phyloP scores from a whole-genome alignment of 257 asterid genomes.

The Cinchona pubescens region DNA sequence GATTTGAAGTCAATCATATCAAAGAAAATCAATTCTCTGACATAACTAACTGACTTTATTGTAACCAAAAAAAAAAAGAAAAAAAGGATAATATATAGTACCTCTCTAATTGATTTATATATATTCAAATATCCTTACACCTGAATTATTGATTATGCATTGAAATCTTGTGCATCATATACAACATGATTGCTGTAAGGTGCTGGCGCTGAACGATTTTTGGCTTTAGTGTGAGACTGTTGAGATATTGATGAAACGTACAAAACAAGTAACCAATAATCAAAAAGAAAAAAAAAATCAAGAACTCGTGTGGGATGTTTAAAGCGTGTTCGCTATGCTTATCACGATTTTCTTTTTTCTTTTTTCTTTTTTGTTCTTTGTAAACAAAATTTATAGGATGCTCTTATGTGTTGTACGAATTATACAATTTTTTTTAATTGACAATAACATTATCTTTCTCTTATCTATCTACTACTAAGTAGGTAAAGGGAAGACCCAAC shows the following conservation, averaged over 20 bases:
- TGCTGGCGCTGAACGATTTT: background rate
- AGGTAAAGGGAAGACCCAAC: no score
- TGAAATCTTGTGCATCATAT: background rate
- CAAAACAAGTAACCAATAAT: background rate
- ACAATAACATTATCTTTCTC: no score
- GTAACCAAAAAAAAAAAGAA: background rate
- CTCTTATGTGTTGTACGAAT: no score
- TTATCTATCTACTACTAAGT: no score
- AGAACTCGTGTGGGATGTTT: background rate
- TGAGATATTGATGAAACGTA: slow-evolving; percentile 1
- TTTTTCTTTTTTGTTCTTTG: background rate
- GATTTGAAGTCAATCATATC: background rate
- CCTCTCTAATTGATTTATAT: background rate
- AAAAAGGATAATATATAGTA: no score
- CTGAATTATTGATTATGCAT: background rate
- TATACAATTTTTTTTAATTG: no score
- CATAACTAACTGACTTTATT: slow-evolving; percentile 4
- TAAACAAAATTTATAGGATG: background rate
- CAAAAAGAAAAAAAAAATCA: background rate
- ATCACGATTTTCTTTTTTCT: background rate
- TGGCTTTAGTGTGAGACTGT: no score
- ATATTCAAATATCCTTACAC: background rate
- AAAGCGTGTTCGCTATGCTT: background rate
- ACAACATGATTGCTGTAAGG: background rate
- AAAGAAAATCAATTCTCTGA: background rate